Evolutionary conservation across 129 eudicot species (phyloP).

Genomic region (Saposhnikovia divaricata): DNA sequence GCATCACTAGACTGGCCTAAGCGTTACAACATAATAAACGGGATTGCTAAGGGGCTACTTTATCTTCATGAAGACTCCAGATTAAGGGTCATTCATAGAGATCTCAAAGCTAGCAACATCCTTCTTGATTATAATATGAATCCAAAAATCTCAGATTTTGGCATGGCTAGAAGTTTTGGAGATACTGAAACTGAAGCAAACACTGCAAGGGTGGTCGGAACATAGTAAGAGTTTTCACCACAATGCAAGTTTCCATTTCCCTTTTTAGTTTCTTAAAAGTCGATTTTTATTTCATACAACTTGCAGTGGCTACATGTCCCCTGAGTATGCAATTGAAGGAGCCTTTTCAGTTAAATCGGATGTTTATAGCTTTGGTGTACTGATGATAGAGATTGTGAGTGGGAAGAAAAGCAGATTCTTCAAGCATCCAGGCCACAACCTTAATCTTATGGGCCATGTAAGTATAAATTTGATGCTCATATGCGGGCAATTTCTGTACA

Average conservation of each 20-base stretch:
- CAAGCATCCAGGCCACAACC: conserved; percentile 28
- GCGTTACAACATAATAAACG: conserved; percentile 6
- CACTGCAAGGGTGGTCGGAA: conserved; percentile 5
- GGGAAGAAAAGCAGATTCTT: conserved; percentile 39
- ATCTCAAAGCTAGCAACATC: conserved; percentile 10
- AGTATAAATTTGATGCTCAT: conserved; percentile 11
- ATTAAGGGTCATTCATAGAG: conserved; percentile 6
- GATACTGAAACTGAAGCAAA: conserved; percentile 5
- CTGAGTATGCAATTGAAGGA: conserved; percentile 43
- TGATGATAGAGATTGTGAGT: conserved; percentile 36
- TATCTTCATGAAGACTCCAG: conserved; percentile 9
- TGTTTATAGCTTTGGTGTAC: conserved; percentile 53
- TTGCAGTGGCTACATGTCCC: conserved; percentile 56
- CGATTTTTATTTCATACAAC: neutral
- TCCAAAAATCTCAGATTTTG: conserved; percentile 8
- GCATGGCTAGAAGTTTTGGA: conserved; percentile 11
- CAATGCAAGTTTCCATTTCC: neutral
- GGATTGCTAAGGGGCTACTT: neutral
- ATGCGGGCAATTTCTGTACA: neutral
- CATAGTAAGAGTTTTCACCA: conserved; percentile 4
- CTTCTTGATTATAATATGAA: conserved; percentile 5
- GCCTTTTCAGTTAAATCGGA: conserved; percentile 45
- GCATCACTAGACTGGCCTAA: neutral
- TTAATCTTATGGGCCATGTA: conserved; percentile 49
- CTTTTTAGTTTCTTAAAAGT: neutral